Percentiles rank a stretch among this genome's conserved stretches.
These are phyloP conservation scores for Rhizopus stolonifer DNA, from an alignment of 371 early-diverging fungal species.

Conservation along the genomic window DNA sequence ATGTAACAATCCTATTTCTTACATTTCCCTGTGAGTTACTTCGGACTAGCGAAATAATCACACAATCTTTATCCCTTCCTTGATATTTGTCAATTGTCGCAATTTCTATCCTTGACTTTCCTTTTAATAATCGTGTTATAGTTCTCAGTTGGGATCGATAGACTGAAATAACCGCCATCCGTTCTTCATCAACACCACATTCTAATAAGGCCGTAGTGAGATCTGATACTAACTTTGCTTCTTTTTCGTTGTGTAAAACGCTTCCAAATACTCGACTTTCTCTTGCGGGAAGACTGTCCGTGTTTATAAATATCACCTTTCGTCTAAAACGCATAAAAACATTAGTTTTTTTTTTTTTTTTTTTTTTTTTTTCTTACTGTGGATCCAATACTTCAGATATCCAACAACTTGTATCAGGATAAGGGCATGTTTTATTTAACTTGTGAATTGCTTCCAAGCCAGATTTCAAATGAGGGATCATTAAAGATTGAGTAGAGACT, in stretches of 20 bases:
- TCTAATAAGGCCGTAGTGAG: constrained; percentile 51
- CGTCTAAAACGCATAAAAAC: constrained; percentile 24
- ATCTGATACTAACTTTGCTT: constrained; percentile 65
- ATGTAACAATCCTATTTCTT: constrained; percentile 16
- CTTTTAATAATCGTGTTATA: constrained; percentile 43
- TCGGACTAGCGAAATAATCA: constrained; percentile 87
- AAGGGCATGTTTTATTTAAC: not conserved
- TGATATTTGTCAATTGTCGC: constrained; percentile 92
- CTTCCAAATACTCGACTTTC: constrained; percentile 35
- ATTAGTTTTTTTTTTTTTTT: too few species aligned
- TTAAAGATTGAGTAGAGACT: constrained; percentile 57
- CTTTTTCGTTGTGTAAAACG: constrained; percentile 66
- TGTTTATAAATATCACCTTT: constrained; percentile 81
- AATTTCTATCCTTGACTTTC: constrained; percentile 55
- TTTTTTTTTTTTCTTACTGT: too few species aligned
- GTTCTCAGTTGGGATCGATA: constrained; percentile 82
- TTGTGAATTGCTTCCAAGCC: constrained; percentile 30
- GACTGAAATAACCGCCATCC: constrained; percentile 84
- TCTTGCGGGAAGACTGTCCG: constrained; percentile 71
- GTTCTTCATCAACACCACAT: constrained; percentile 63
- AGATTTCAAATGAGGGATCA: constrained; percentile 41
- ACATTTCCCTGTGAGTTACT: constrained; percentile 72
- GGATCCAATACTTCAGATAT: constrained; percentile 63
- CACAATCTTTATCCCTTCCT: constrained; percentile 91
- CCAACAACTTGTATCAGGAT: constrained; percentile 56